Base-by-base conservation (phyloP, 192 early-diverging fungal genomes). In the Coemansia sp. region DNA sequence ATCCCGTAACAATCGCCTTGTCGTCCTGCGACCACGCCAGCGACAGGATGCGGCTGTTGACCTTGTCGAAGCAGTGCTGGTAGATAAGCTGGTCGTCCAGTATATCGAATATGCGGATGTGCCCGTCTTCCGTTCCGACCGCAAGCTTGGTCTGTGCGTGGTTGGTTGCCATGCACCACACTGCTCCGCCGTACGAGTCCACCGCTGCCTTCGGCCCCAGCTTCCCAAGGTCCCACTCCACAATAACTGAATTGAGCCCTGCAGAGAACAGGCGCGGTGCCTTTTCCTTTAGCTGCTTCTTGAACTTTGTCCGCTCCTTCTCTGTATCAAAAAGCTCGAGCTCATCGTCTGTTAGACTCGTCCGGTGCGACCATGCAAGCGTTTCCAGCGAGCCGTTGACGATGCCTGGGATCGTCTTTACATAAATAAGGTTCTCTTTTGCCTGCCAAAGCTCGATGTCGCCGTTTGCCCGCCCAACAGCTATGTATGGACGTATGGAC, bases 391-490 rank as follows among this genome's bases (percentile, higher is more conserved):
- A 86, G 15, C 82, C 82, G 57, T 88, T 89, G 50, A 83, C 68
- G 47, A 85, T 81, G 44, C 93, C 91, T 10, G 93, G 91, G 20
- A 97, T 92, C 38, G 85, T 88, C 89, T 93, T 93, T 72, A 93
- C 91, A 33, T 94, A 75, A 33, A 85, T 82, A 82, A 89, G 89
- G 28, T 83, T 81, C 34, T 85, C 65, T 47, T 67, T 70, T 28
- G 89, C 87, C 71, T 87, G 86, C 94, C 94, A 97, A 52, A 98
- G 76, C 77, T 98, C 94, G 57, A 98, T 92, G 66, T 96, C 88
- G 25, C 96, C 94, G 70, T 96, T 96, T 25, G 85, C 90, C 50
- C 96, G 80, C 30, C 91, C 96, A 53, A 92, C 90, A 0, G 96
- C 96, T 14, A 96, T 47, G 19, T 83, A 59, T 5, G 79, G 74